Evolutionary conservation across 768 basidiomycete species (phyloP).

Genomic region (Xerocomellus dryophilus): DNA sequence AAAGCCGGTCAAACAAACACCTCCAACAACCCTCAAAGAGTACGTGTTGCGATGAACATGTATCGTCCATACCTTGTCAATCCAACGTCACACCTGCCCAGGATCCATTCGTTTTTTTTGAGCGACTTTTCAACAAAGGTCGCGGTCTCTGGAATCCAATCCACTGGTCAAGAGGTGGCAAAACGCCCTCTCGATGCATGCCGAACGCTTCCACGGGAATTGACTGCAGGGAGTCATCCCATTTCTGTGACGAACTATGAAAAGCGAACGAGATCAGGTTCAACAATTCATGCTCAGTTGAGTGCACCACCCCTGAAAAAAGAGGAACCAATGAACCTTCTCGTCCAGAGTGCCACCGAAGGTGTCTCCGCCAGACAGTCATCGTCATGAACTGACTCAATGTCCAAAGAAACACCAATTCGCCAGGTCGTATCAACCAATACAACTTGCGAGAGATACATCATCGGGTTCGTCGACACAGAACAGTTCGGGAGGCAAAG

Average conservation of each 20-base stretch:
- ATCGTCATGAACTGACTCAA: not conserved
- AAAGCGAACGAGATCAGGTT: not conserved
- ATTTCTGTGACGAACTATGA: not conserved
- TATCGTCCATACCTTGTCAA: conserved; percentile 12
- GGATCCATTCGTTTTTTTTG: conserved; percentile 19
- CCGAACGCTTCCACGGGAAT: not conserved
- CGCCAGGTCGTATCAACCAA: not conserved
- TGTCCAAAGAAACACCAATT: not conserved
- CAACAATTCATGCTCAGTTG: conserved; percentile 7
- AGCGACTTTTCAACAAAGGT: conserved; percentile 15
- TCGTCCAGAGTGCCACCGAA: conserved; percentile 1
- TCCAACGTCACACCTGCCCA: conserved; percentile 2
- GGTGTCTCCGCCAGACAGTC: not conserved
- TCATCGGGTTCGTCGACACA: conserved; percentile 7
- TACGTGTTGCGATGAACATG: conserved; percentile 14
- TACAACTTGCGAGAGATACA: not conserved
- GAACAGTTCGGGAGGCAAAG: not conserved
- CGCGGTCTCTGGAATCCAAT: not conserved
- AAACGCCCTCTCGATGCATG: not conserved
- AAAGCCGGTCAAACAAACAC: conserved; percentile 22
- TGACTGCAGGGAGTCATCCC: not conserved
- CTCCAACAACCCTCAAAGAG: conserved; percentile 7
- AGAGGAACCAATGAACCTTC: not conserved
- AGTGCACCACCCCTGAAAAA: not conserved
- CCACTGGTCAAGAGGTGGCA: not conserved